Percentiles rank a stretch among this genome's conserved stretches.
phyloP scores from a whole-genome alignment of 495 filamentous ascomycete species.

The Neurospora discreta region DNA sequence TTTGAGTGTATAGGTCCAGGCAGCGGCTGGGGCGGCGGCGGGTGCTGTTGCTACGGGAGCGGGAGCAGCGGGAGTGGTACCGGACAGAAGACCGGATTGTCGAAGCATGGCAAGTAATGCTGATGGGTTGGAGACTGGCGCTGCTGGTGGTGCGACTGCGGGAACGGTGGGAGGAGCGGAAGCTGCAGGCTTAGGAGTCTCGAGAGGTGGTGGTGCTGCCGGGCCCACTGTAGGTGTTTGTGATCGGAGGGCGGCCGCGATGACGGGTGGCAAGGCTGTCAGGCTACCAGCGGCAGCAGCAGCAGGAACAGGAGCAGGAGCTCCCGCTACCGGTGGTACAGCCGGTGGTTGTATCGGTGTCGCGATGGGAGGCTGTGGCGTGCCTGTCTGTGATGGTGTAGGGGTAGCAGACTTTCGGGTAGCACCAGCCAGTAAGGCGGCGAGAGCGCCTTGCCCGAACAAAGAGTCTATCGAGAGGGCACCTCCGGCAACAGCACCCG shows the following conservation, averaged over 20 bases:
- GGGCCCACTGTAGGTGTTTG: conserved; percentile 18
- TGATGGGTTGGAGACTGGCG: conserved; percentile 16
- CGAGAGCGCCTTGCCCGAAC: conserved; percentile 42
- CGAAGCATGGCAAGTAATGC: conserved; percentile 39
- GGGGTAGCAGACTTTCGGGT: conserved; percentile 35
- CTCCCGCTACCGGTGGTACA: background rate
- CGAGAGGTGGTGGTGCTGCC: background rate
- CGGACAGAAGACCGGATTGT: conserved; percentile 35
- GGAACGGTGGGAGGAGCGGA: conserved; percentile 3
- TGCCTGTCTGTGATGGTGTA: conserved; percentile 27
- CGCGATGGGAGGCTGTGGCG: conserved; percentile 26
- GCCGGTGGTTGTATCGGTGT: conserved; percentile 11
- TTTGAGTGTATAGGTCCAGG: conserved; percentile 30
- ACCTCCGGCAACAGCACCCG: conserved; percentile 17
- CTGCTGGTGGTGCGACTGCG: background rate
- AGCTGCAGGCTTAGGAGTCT: conserved; percentile 2
- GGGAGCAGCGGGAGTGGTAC: conserved; percentile 26
- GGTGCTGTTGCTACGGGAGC: conserved; percentile 9
- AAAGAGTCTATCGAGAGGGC: conserved; percentile 37
- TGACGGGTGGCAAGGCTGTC: background rate
- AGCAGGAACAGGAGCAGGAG: conserved; percentile 3
- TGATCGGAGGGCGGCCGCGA: conserved; percentile 10
- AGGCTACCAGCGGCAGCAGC: conserved; percentile 8
- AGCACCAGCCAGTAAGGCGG: conserved; percentile 28
- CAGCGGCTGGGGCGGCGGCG: conserved; percentile 17